These are phyloP conservation scores for Rhodotorula sp. DNA, from an alignment of 1,284 basidiomycete genomes.

Conservation along the genomic window DNA sequence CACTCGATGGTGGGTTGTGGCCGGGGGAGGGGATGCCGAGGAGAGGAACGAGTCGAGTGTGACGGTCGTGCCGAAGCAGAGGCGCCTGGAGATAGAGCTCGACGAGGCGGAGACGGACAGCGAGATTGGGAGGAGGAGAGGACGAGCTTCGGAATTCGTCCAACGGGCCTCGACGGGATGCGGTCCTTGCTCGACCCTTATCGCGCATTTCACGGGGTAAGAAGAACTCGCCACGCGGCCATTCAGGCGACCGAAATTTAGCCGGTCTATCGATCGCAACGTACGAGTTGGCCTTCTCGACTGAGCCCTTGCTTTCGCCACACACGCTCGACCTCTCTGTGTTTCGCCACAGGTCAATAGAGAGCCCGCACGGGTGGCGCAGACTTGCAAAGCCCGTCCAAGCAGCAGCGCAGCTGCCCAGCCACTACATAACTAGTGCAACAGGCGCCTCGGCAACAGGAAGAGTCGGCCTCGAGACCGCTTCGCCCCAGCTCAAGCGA, in stretches of 20 bases:
- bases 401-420: no score
- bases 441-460: no score
- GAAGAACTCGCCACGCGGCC: not conserved
- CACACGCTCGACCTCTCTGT: no score
- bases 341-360: no score
- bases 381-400: no score
- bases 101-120: not conserved
- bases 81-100: not conserved
- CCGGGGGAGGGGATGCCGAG: not conserved
- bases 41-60: not conserved
- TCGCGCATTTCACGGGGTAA: not conserved
- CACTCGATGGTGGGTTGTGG: no score
- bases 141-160: not conserved
- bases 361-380: no score
- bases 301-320: not conserved
- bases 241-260: not conserved
- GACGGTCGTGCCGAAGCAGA: not conserved
- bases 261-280: not conserved
- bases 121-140: not conserved
- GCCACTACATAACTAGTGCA: no score
- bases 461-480: no score
- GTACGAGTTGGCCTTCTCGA: not conserved
- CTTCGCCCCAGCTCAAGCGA: no score
- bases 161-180: not conserved
- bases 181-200: constrained; percentile 1